phyloP scores from a whole-genome alignment of 2,329 filamentous ascomycete genomes.

The Aspergillus latus region DNA sequence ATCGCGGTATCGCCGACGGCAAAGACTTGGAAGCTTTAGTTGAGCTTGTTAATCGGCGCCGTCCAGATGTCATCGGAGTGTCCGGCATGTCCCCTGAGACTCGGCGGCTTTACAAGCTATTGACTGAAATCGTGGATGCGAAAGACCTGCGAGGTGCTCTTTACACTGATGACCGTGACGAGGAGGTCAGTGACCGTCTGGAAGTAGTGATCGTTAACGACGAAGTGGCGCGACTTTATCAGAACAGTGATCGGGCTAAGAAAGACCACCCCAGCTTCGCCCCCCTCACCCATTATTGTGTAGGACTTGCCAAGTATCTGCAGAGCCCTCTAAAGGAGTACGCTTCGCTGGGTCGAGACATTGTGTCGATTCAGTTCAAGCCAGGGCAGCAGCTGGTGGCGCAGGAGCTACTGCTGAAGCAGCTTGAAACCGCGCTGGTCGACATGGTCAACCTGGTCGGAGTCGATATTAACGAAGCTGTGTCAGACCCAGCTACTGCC shows the following conservation, averaged over 20 bases:
- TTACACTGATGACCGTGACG: conserved; percentile 77
- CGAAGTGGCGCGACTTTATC: conserved; percentile 94
- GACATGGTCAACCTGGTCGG: conserved; percentile 98
- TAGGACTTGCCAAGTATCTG: conserved; percentile 84
- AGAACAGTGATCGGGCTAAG: conserved; percentile 77
- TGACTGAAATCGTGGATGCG: conserved; percentile 75
- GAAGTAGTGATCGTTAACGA: conserved; percentile 94
- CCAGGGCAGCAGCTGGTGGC: conserved; percentile 85
- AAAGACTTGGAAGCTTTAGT: conserved; percentile 69
- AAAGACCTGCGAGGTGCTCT: conserved; percentile 75
- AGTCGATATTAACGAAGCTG: conserved; percentile 91
- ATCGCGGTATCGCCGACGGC: conserved; percentile 67
- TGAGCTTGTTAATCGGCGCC: conserved; percentile 73
- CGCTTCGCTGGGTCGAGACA: conserved; percentile 83
- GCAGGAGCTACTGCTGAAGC: conserved; percentile 79
- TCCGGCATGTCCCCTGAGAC: conserved; percentile 88
- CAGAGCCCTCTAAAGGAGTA: conserved; percentile 98
- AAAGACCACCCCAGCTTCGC: conserved; percentile 78
- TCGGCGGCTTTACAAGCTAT: conserved; percentile 74
- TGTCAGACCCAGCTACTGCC: conserved; percentile 75
- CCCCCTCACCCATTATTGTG: conserved; percentile 81
- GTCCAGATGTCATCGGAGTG: conserved; percentile 86
- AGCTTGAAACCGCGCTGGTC: conserved; percentile 93
- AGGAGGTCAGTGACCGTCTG: conserved; percentile 73
- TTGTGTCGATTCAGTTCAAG: conserved; percentile 83